Evolutionary conservation across 176 grass and related monocot species (phyloP), one percentile per base, ranked within the genome.

Genomic region (Rhipidocladum racemiflorum): DNA sequence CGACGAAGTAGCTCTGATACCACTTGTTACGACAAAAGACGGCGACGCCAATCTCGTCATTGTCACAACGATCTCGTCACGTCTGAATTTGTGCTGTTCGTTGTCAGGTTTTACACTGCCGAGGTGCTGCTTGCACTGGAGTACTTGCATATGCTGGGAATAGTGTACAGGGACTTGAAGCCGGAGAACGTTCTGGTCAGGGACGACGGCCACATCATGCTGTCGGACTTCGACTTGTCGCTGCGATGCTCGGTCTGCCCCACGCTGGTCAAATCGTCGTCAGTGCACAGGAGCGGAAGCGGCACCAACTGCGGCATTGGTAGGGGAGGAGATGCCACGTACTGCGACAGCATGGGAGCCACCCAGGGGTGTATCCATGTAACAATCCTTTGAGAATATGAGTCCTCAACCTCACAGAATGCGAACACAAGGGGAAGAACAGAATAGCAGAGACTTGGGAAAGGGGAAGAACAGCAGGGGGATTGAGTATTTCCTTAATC

Each of bases 191-290:
- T 87, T 30, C 72, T 87, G 34, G 85, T 87, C 30, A 61, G 79
- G 79, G 79, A 83, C 12, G 85, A 83, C 72, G 85, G 77, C 3
- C 85, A 87, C 61, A 87, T 87, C 77, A 87, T 87, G 85, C 85
- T 87, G 8, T 87, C 77, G 3, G 85, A 87, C 77, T 87, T 87
- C 77, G 85, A 87, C 85, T 50, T 87, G 1, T 87, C 85, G 6
- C 85, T 87, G 32, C 85, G 85, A 0, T 87, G 85, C 79, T 24
- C 64, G 30, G 85, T 87, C 4, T 63, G 85, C 85, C 85, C 85
- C 32, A 83, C 79, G 30, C 85, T 87, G 1, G 79, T 87, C 30
- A 87, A 87, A 79, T 87, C 68, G 2, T 72, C 80, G 4, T 82
- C 80, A 8, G 80, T 82, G 40, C 80, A 82, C 68, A 24, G 20